A percentile compares a stretch with the other conserved stretches of the same genome.
phyloP scores from a whole-genome alignment of 768 basidiomycete genomes.

The Pleurotus pulmonarius region DNA sequence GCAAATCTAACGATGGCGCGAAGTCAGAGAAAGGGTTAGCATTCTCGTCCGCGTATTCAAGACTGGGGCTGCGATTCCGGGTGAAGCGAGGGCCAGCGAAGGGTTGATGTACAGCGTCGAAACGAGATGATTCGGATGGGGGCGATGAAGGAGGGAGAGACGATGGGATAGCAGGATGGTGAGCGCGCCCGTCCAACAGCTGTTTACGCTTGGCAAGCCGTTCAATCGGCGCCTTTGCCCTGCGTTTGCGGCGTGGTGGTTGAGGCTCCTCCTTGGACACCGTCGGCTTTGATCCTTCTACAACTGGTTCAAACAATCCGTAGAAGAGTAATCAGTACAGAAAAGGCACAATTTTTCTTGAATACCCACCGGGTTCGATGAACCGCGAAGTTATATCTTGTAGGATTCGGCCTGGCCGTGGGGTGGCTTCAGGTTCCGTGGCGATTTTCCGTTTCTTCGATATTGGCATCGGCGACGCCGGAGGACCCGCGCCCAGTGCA shows the following conservation, averaged over 20 bases:
- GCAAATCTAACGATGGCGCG: neutral
- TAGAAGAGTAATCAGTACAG: neutral
- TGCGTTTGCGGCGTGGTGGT: conserved; percentile 1
- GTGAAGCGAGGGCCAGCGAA: neutral
- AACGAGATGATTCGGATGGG: conserved; percentile 1
- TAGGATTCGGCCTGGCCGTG: neutral
- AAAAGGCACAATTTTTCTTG: neutral
- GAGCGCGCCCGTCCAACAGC: neutral
- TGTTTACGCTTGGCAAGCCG: neutral
- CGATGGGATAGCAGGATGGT: conserved; percentile 4
- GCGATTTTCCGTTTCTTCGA: neutral
- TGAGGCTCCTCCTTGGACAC: neutral
- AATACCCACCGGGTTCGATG: neutral
- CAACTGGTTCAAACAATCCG: neutral
- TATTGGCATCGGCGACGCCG: neutral
- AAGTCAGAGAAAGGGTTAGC: neutral
- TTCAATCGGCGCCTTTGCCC: neutral
- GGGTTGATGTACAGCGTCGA: neutral
- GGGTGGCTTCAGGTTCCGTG: neutral
- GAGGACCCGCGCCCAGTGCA: neutral
- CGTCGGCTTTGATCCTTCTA: neutral
- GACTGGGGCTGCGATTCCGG: neutral
- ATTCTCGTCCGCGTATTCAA: conserved; percentile 2
- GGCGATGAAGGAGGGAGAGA: conserved; percentile 3
- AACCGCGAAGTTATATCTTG: conserved; percentile 3